A percentile compares a stretch with the other conserved stretches of the same genome.
Evolutionary conservation across 1,284 basidiomycete genomes (phyloP).

Genomic region (Apiotrichum domesticum): DNA sequence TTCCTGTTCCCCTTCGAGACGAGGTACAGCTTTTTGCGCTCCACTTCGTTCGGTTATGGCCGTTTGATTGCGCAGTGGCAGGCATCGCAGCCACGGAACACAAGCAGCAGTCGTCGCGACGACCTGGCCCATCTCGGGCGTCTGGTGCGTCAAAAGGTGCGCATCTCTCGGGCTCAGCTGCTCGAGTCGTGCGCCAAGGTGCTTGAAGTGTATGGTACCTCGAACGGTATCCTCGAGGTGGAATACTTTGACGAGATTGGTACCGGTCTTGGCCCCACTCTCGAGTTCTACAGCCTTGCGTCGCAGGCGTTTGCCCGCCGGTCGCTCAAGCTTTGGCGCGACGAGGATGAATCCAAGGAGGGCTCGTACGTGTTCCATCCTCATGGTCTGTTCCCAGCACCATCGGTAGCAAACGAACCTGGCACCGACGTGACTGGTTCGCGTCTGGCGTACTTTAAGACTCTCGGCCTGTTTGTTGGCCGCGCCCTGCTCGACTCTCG

Average conservation of each 20-base stretch:
- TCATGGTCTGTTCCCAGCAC: constrained; percentile 80
- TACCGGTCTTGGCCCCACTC: constrained; percentile 93
- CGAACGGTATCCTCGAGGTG: constrained; percentile 87
- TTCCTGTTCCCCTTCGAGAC: constrained; percentile 99
- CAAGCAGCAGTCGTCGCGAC: constrained; percentile 72
- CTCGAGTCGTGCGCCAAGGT: constrained; percentile 97
- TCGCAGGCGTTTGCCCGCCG: constrained; percentile 86
- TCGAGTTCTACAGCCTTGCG: constrained; percentile 94
- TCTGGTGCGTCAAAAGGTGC: constrained; percentile 90
- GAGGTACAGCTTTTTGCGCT: constrained; percentile 92
- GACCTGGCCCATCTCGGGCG: constrained; percentile 89
- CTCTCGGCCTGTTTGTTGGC: constrained; percentile 95
- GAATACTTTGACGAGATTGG: constrained; percentile 99
- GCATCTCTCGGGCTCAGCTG: constrained; percentile 89
- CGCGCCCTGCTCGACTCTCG: constrained; percentile 95
- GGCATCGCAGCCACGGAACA: constrained; percentile 62
- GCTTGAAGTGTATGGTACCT: constrained; percentile 87
- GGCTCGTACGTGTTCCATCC: constrained; percentile 73
- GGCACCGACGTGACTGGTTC: constrained; percentile 8
- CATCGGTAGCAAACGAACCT: constrained; percentile 59
- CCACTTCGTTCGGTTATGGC: constrained; percentile 94
- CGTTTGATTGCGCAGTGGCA: constrained; percentile 87
- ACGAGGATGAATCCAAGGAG: constrained; percentile 61
- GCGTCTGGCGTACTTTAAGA: constrained; percentile 68
- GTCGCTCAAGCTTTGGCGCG: constrained; percentile 84